Evolutionary conservation across 306 rosid genomes (phyloP).

Genomic region (Glycine tomentella): DNA sequence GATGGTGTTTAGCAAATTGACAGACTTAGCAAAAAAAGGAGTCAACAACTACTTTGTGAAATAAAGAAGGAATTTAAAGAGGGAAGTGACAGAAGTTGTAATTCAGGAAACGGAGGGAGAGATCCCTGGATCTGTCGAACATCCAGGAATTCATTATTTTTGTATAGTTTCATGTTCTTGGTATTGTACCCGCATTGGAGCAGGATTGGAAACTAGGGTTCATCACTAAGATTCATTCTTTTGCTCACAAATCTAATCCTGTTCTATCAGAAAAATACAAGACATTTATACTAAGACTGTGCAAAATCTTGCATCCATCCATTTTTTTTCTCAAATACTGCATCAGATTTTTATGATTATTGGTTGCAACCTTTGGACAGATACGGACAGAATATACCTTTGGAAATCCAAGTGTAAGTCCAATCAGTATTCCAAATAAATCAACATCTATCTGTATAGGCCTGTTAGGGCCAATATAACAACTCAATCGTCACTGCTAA

Average conservation of each 20-base stretch:
- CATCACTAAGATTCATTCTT: not conserved
- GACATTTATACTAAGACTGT: not conserved
- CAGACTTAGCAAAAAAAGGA: not conserved
- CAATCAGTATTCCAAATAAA: too few relatives aligned
- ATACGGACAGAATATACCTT: too few relatives aligned
- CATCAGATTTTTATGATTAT: not conserved
- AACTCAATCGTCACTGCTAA: not conserved
- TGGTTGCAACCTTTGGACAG: not conserved
- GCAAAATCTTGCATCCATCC: not conserved
- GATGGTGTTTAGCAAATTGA: too few relatives aligned
- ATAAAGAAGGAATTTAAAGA: not conserved
- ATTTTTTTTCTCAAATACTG: not conserved
- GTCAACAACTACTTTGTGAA: not conserved
- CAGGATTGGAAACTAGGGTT: not conserved
- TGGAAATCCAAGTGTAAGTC: too few relatives aligned
- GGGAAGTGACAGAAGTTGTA: not conserved
- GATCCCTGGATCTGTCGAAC: not conserved
- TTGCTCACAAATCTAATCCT: not conserved
- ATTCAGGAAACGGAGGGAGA: not conserved
- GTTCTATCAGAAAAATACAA: not conserved
- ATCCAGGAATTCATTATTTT: not conserved
- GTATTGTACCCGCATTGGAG: not conserved
- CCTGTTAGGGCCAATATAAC: not conserved
- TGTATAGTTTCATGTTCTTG: not conserved
- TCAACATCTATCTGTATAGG: not conserved